phyloP scores from a whole-genome alignment of 164 flowering plant species.

The Cinnamomum micranthum region DNA sequence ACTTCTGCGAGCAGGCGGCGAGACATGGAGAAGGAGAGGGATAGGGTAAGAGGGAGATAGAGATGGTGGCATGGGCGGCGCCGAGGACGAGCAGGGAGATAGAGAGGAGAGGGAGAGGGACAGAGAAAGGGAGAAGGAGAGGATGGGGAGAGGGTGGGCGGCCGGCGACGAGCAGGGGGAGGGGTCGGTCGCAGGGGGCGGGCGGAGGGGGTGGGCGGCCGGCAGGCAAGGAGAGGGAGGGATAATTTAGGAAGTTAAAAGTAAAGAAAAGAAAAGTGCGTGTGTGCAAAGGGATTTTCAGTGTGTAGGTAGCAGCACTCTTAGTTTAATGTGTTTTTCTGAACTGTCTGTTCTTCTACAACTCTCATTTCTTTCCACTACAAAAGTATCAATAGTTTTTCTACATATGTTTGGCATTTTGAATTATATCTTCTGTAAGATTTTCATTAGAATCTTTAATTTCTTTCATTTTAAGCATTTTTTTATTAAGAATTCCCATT shows the following conservation, averaged over 20 bases:
- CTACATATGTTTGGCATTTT: too few relatives aligned
- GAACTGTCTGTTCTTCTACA: too few relatives aligned
- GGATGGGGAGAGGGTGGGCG: not conserved
- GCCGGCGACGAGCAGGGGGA: not conserved
- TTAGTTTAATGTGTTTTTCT: too few relatives aligned
- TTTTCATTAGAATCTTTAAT: not conserved
- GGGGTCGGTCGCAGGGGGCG: too few relatives aligned
- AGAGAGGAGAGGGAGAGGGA: too few relatives aligned
- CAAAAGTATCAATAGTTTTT: not conserved
- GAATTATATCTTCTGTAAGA: not conserved
- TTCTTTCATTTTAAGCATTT: not conserved
- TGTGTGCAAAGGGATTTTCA: too few relatives aligned
- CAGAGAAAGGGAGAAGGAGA: not conserved
- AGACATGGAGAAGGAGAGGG: not conserved
- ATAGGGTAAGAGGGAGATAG: not conserved
- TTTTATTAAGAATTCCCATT: too few relatives aligned
- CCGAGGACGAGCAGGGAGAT: too few relatives aligned
- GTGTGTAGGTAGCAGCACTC: too few relatives aligned
- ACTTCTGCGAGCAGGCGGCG: not conserved
- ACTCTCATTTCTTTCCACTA: not conserved
- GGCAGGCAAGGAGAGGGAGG: too few relatives aligned
- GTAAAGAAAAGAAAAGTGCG: not conserved
- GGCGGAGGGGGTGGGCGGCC: too few relatives aligned
- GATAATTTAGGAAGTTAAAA: too few relatives aligned
- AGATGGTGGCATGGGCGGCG: not conserved